Evolutionary conservation across 2,329 filamentous ascomycete species (phyloP).

Genomic region (Aspergillus costaricaensis): DNA sequence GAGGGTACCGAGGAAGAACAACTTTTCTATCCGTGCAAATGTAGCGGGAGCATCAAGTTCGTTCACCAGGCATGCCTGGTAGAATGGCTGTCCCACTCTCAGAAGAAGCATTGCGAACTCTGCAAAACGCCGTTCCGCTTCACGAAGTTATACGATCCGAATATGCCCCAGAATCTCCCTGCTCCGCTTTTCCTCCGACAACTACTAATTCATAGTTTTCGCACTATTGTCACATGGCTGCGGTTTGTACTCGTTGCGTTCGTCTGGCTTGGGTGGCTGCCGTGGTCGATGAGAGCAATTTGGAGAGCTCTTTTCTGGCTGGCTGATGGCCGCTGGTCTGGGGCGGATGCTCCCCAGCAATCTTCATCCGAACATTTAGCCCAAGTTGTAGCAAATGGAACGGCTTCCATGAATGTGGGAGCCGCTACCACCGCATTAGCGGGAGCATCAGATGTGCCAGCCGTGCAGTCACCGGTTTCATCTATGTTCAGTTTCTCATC

Average conservation of each 20-base stretch:
- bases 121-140: constrained; percentile 99
- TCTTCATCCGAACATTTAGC: constrained; percentile 22
- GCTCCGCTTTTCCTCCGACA: constrained; percentile 78
- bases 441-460: constrained; percentile 29
- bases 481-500: constrained; percentile 45
- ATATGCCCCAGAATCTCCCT: constrained; percentile 86
- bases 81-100: constrained; percentile 97
- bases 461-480: constrained; percentile 39
- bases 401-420: constrained; percentile 23
- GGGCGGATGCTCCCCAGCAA: constrained; percentile 28
- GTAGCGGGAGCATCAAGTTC: constrained; percentile 97
- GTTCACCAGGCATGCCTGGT: constrained; percentile 98
- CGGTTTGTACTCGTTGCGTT: constrained; percentile 75
- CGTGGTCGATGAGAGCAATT: constrained; percentile 85
- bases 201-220: constrained; percentile 70
- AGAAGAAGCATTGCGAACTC: constrained; percentile 99
- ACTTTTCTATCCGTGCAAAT: constrained; percentile 97
- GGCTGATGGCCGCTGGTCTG: constrained; percentile 71
- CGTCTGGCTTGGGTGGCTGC: constrained; percentile 87
- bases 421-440: constrained; percentile 28
- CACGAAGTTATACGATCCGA: constrained; percentile 92
- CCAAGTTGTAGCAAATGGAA: constrained; percentile 31
- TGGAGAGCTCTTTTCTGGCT: constrained; percentile 97
- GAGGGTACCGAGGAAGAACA: constrained; percentile 81
- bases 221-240: constrained; percentile 74